A percentile compares a stretch with the other conserved stretches of the same genome.
Evolutionary conservation across 2,329 filamentous ascomycete species (phyloP).

Genomic region (Fusarium sp.): DNA sequence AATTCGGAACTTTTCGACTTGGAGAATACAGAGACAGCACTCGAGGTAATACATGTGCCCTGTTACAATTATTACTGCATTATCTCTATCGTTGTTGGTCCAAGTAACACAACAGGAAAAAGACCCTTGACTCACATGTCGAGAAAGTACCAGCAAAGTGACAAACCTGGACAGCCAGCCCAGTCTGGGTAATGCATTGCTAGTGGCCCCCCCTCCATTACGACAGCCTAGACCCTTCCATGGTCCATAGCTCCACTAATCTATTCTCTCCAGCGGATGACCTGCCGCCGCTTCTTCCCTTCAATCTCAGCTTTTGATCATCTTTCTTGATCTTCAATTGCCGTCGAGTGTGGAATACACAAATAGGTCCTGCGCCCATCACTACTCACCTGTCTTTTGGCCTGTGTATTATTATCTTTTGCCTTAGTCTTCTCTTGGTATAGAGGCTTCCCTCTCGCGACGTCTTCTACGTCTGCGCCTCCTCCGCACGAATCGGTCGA

Average conservation of each 20-base stretch:
- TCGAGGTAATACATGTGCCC: background rate
- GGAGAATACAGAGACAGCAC: background rate
- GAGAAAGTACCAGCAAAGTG: background rate
- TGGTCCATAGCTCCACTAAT: background rate
- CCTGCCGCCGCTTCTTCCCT: background rate
- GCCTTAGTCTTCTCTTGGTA: background rate
- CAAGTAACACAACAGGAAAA: background rate
- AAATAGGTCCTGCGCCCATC: background rate
- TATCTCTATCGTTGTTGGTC: background rate
- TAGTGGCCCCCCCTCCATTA: slow-evolving; percentile 1
- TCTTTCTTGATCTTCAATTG: background rate
- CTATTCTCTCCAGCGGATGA: background rate
- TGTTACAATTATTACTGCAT: background rate
- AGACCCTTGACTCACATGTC: background rate
- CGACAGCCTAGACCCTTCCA: slow-evolving; percentile 11
- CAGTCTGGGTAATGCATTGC: background rate
- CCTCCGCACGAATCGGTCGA: slow-evolving; percentile 5
- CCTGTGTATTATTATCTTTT: background rate
- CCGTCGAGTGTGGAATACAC: background rate
- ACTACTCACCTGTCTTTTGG: background rate
- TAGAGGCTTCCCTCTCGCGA: background rate
- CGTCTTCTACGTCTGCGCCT: background rate
- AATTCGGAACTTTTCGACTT: background rate
- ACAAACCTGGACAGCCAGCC: background rate
- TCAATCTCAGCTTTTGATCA: background rate